Evolutionary conservation across 345 rosid genomes (phyloP).

Genomic region (Eucalyptus victrix): DNA sequence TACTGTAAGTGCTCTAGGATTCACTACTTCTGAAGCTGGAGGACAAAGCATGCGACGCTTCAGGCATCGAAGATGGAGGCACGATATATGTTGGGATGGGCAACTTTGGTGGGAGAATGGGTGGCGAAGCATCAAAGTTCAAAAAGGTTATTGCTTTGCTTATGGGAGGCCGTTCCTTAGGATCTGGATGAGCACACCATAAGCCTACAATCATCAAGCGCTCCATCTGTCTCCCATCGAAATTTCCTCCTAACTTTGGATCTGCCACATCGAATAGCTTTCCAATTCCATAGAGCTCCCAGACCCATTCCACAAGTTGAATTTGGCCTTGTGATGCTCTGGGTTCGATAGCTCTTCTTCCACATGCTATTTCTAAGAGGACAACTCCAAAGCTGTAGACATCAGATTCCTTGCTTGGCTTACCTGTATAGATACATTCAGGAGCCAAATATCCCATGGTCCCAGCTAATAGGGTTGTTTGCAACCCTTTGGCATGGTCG

Average conservation of each 20-base stretch:
- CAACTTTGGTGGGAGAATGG: not conserved
- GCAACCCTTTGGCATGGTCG: conserved; percentile 4
- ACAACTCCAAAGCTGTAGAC: not conserved
- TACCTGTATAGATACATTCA: not conserved
- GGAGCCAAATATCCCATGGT: not conserved
- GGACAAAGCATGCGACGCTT: not conserved
- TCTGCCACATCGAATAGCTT: not conserved
- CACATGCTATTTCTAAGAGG: not conserved
- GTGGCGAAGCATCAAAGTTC: not conserved
- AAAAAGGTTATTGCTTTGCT: not conserved
- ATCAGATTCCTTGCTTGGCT: not conserved
- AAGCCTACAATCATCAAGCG: not conserved
- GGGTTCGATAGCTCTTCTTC: not conserved
- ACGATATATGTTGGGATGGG: not conserved
- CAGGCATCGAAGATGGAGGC: not conserved
- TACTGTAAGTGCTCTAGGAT: rapidly evolving
- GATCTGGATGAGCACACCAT: not conserved
- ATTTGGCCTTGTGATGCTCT: not conserved
- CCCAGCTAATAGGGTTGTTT: not conserved
- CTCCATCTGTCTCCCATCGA: not conserved
- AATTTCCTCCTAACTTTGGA: not conserved
- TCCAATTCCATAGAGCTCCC: not conserved
- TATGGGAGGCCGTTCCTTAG: not conserved
- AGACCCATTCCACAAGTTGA: not conserved
- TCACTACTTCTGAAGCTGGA: not conserved